Base-by-base conservation (phyloP, 805 yeast genomes). In the Candida bentonensis region DNA sequence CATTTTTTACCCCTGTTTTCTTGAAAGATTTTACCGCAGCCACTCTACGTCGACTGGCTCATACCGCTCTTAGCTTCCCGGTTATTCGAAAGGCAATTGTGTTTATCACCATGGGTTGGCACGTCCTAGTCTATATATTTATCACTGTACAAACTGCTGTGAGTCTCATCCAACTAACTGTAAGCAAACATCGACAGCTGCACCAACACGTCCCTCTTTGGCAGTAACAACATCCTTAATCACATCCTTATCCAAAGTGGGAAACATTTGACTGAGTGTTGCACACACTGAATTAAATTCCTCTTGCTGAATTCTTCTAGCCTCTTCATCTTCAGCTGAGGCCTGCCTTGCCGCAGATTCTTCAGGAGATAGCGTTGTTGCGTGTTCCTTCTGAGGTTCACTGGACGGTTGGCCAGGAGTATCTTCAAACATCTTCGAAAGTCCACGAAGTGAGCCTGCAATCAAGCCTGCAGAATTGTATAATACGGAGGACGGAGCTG, bases 241-340 rank as follows among this genome's bases (percentile, higher is more conserved):
- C 1, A 87, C 64, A 0, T 74, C 82, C 42, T 65, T 63, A 52
- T 85, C 95, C 48, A 86, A 64, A 40, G 66, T 68, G 0, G 95
- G 94, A 59, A 87, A 86, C 76, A 87, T 82, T 41, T 76, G 77
- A 23, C 63, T 62, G 44, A 86, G 65, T 2, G 73, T 72, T 1
- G 61, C 62, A 21, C 71, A 65, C 2, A 77, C 70, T 39, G 68
- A 67, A 17, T 64, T 60, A 30, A 63, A 67, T 47, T 76, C 78
- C 46, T 66, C 59, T 23, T 60, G 63, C 33, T 66, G 66, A 11
- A 67, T 55, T 40, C 65, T 52, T 27, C 60, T 61, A 1, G 68
- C 69, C 22, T 63, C 58, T 45, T 53, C 58, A 40, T 61, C 67
- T 41, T 65, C 68, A 2, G 62, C 59, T 7, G 68, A 60, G 3